phyloP scores from a whole-genome alignment of 805 yeast genomes.

The Yarrowia keelungensis region DNA sequence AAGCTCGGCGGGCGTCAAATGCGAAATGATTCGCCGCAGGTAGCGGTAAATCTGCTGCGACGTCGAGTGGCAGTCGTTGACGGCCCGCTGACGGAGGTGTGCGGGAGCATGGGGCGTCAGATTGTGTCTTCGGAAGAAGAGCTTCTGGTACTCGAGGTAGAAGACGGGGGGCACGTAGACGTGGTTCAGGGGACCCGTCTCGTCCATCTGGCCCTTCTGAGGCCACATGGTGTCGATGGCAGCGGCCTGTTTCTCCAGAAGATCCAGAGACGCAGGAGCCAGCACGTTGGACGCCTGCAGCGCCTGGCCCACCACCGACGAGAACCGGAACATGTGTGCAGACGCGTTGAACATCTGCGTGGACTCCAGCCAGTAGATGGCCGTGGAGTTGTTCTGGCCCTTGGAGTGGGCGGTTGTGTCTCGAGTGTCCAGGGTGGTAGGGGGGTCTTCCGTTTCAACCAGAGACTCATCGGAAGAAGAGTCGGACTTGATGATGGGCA shows the following conservation, averaged over 20 bases:
- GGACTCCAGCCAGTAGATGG: conserved; percentile 32
- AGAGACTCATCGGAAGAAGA: conserved; percentile 19
- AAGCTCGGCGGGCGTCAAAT: conserved; percentile 30
- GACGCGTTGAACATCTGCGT: conserved; percentile 37
- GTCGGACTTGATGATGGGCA: conserved; percentile 30
- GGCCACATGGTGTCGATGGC: conserved; percentile 33
- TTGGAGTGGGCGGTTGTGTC: conserved; percentile 29
- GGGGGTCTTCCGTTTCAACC: neutral
- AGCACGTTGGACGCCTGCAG: conserved; percentile 32
- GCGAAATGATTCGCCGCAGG: conserved; percentile 9
- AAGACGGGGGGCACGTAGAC: conserved; percentile 34
- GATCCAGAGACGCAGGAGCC: conserved; percentile 29
- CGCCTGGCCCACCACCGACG: conserved; percentile 26
- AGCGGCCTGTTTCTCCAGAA: conserved; percentile 26
- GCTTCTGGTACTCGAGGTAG: conserved; percentile 20
- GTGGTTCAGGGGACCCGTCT: conserved; percentile 25
- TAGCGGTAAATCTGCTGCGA: conserved; percentile 28
- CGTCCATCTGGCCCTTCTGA: conserved; percentile 29
- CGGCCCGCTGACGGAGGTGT: conserved; percentile 38
- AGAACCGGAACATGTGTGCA: conserved; percentile 29
- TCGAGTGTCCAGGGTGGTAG: conserved; percentile 14
- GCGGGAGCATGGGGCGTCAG: conserved; percentile 40
- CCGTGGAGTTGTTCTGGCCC: conserved; percentile 25
- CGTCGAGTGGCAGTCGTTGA: conserved; percentile 11
- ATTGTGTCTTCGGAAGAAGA: conserved; percentile 36